phyloP scores from a whole-genome alignment of 129 eudicot species.

The Oenanthe sinensis region DNA sequence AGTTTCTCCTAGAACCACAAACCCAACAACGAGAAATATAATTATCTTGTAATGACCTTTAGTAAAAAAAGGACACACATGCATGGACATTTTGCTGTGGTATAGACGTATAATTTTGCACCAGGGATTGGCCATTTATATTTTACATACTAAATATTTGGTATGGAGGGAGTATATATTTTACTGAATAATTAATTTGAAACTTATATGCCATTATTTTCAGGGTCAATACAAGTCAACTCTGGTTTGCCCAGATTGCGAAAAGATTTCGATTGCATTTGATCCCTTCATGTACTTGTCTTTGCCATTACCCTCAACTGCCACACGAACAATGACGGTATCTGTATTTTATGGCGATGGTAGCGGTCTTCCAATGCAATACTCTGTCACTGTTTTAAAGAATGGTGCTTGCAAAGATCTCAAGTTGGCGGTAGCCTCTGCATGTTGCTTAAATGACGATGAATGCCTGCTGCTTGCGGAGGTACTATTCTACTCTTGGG shows the following conservation, averaged over 20 bases:
- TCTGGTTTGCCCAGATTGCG: constrained; percentile 82
- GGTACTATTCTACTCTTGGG: constrained; percentile 27
- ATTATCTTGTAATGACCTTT: background rate
- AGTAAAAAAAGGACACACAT: background rate
- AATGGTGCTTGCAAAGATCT: constrained; percentile 81
- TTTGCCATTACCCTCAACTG: constrained; percentile 88
- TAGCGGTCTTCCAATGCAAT: constrained; percentile 86
- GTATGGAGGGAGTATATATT: too few species aligned
- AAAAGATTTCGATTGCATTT: constrained; percentile 81
- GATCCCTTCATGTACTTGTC: constrained; percentile 99
- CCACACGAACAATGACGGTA: constrained; percentile 75
- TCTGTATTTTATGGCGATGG: constrained; percentile 87
- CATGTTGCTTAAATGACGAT: constrained; percentile 62
- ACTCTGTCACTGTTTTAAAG: constrained; percentile 67
- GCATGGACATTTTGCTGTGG: background rate
- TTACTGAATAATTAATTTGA: background rate
- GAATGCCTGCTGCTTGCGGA: constrained; percentile 87
- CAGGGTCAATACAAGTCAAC: constrained; percentile 99
- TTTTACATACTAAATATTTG: background rate
- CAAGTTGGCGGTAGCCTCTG: constrained; percentile 49
- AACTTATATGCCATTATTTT: constrained; percentile 6
- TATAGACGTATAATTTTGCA: background rate
- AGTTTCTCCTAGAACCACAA: background rate
- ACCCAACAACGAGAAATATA: background rate
- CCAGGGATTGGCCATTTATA: background rate